Evolutionary conservation across 2,329 filamentous ascomycete species (phyloP), one percentile per base, ranked within the genome.

Genomic region (Leptographium radiaticola): DNA sequence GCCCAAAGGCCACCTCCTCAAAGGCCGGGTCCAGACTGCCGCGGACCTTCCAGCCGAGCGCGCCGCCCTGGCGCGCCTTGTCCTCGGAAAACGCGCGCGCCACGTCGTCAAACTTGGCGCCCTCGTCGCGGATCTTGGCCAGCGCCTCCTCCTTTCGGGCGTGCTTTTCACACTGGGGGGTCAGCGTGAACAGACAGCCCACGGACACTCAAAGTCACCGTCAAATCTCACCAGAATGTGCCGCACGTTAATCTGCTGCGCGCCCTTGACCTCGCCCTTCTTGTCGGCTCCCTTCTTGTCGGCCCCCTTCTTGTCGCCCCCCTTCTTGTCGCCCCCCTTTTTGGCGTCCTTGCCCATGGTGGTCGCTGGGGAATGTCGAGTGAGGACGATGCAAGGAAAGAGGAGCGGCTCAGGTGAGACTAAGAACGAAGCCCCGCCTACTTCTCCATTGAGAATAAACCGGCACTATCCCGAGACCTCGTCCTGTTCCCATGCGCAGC

Each of bases 141-240:
- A 89, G 66, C 0, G 86, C 86, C 64, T 88, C 83, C 63, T 89
- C 85, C 64, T 88, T 89, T 67, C 83, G 87, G n/a, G 73, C 70
- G 64, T 88, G 81, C 64, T 90, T 90, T 65, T 83, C 83, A 62
- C 86, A 89, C 71, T 83, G 49, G 2, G 5, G 38, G 9, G 80
- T 36, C 20, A 39, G 31, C 33, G 49, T n/a, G n/a, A n/a, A n/a
- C n/a, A n/a, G n/a, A n/a, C n/a, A n/a, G n/a, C n/a, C n/a, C n/a
- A n/a, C n/a, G n/a, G n/a, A n/a, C n/a, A n/a, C n/a, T n/a, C n/a
- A n/a, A n/a, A n/a, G n/a, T n/a, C n/a, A n/a, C n/a, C n/a, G n/a
- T n/a, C n/a, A n/a, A n/a, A n/a, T 57, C 67, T 52, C 60, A 77
- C 76, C 62, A 87, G 67, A 56, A 89, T 87, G 66, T 89, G 86